Conservation (phyloP, 2,329 filamentous ascomycete genomes). For the Pseudogymnoascus verrucosus region DNA sequence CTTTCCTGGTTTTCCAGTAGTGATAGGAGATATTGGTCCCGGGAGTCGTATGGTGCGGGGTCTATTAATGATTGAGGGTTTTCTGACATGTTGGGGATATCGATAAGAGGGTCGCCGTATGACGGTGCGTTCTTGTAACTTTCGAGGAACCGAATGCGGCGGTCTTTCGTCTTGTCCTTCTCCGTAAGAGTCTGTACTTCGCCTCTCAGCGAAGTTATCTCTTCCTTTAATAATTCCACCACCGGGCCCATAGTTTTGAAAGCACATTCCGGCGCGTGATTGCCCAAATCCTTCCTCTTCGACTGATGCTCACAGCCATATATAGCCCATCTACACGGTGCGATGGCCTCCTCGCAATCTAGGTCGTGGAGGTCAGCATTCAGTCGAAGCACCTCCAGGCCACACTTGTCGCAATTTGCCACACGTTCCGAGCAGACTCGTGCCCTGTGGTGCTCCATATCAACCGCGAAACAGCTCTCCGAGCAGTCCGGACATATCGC, state of each 20-base stretch:
- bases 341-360: slow-evolving; percentile 38
- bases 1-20: slow-evolving; percentile 45
- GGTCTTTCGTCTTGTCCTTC: slow-evolving; percentile 33
- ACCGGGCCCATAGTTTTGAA: slow-evolving; percentile 47
- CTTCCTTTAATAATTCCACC: slow-evolving; percentile 38
- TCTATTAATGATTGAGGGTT: slow-evolving; percentile 19
- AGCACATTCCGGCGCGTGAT: slow-evolving; percentile 41
- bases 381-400: slow-evolving; percentile 20
- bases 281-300: slow-evolving; percentile 34
- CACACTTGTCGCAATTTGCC: slow-evolving; percentile 23
- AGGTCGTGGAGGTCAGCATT: slow-evolving; percentile 27
- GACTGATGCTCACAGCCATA: slow-evolving; percentile 40
- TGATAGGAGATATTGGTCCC: slow-evolving; percentile 37
- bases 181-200: slow-evolving; percentile 39
- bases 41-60: slow-evolving; percentile 30
- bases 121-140: slow-evolving; percentile 23
- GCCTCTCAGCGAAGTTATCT: slow-evolving; percentile 31
- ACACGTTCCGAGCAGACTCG: slow-evolving; percentile 36
- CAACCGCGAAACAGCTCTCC: slow-evolving; percentile 36
- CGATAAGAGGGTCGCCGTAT: slow-evolving; percentile 19
- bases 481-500: slow-evolving; percentile 47
- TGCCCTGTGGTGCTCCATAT: slow-evolving; percentile 40
- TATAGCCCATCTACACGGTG: slow-evolving; percentile 39
- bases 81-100: slow-evolving; percentile 21
- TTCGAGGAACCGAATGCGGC: slow-evolving; percentile 37